phyloP scores from a whole-genome alignment of 2,329 filamentous ascomycete species.

The Colletotrichum sp. region DNA sequence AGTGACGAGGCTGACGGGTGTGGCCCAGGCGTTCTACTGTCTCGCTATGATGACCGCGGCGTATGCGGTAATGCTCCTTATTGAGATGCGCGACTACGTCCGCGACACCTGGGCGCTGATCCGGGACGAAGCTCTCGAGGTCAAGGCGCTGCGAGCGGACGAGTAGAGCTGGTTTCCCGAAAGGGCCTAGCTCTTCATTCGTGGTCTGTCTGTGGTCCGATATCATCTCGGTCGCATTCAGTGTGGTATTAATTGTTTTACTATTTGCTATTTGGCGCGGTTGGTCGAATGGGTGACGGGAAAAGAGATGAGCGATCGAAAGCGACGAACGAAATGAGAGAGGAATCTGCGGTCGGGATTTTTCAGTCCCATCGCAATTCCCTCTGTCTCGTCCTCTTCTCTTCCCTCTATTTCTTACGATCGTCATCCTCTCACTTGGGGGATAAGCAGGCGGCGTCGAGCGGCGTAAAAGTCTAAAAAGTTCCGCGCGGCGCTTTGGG shows the following conservation, averaged over 20 bases:
- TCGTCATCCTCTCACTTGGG: background rate
- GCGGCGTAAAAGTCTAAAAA: constrained; percentile 8
- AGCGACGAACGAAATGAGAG: background rate
- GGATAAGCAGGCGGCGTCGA: background rate
- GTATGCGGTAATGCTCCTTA: constrained; percentile 17
- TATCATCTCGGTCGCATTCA: background rate
- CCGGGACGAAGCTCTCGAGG: constrained; percentile 17
- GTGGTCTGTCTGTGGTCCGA: background rate
- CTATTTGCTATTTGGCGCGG: background rate
- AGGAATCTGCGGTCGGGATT: background rate
- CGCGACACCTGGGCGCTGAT: constrained; percentile 20
- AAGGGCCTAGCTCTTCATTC: background rate
- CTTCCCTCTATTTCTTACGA: background rate
- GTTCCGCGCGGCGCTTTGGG: constrained; percentile 17
- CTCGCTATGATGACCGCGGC: constrained; percentile 20
- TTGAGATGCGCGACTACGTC: constrained; percentile 17
- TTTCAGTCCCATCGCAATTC: background rate
- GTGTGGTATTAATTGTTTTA: background rate
- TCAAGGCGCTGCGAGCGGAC: constrained; percentile 19
- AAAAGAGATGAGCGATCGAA: background rate
- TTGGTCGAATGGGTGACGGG: background rate
- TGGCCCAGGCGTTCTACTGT: constrained; percentile 18
- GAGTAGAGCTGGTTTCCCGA: constrained; percentile 3
- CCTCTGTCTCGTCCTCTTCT: background rate
- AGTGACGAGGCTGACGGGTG: background rate